These are phyloP conservation scores for Fusarium robinianum DNA, from an alignment of 2,329 filamentous ascomycete genomes.

Conservation along the genomic window DNA sequence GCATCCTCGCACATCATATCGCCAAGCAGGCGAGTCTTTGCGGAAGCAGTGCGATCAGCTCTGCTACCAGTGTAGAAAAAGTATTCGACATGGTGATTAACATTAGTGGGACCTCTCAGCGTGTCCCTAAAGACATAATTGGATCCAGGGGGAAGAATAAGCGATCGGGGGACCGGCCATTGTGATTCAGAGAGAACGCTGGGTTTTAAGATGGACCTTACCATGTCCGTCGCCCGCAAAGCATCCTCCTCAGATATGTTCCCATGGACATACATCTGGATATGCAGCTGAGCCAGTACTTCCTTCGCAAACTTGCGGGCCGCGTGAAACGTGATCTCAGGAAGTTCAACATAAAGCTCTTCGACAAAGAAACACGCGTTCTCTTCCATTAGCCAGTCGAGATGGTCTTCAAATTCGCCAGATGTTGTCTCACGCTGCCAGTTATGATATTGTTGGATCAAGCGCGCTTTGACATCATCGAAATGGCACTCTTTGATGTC, in stretches of 20 bases:
- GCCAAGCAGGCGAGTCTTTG: slow-evolving; percentile 79
- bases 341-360: slow-evolving; percentile 77
- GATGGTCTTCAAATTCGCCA: slow-evolving; percentile 83
- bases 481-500: slow-evolving; percentile 87
- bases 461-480: slow-evolving; percentile 84
- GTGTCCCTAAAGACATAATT: slow-evolving; percentile 84
- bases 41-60: slow-evolving; percentile 69
- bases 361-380: slow-evolving; percentile 78
- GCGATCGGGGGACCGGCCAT: slow-evolving; percentile 76
- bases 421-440: slow-evolving; percentile 88
- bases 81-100: slow-evolving; percentile 86
- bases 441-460: slow-evolving; percentile 78
- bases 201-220: slow-evolving; percentile 78
- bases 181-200: slow-evolving; percentile 74
- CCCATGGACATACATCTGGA: slow-evolving; percentile 87
- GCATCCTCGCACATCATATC: slow-evolving; percentile 92
- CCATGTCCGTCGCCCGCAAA: slow-evolving; percentile 78
- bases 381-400: slow-evolving; percentile 74
- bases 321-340: slow-evolving; percentile 72
- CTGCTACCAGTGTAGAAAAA: slow-evolving; percentile 72
- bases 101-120: slow-evolving; percentile 83
- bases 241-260: slow-evolving; percentile 96
- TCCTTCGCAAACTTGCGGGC: slow-evolving; percentile 79
- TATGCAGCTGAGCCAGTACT: slow-evolving; percentile 79
- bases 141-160: slow-evolving; percentile 76